Percentiles rank a stretch among this genome's conserved stretches.
phyloP scores from a whole-genome alignment of 371 early-diverging fungal species.

The Mortierella sp. region DNA sequence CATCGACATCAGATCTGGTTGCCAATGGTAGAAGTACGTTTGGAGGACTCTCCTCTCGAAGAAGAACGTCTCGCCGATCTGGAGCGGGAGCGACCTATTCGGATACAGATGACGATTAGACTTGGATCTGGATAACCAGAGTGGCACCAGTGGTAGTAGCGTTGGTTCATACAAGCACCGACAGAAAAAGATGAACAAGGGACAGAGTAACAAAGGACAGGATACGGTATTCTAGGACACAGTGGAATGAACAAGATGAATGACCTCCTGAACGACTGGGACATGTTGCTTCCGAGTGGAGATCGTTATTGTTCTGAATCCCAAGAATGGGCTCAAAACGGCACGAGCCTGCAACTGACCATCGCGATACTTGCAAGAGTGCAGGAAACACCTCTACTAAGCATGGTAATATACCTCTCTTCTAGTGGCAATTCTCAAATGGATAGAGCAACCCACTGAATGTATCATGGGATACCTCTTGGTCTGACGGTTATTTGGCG shows the following conservation, averaged over 20 bases:
- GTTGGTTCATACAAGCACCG: background rate
- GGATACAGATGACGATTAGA: slow-evolving; percentile 11
- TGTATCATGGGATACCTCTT: background rate
- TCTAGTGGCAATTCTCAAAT: slow-evolving; percentile 86
- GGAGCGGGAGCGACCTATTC: background rate
- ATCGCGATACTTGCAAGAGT: too few relatives aligned
- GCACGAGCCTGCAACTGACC: too few relatives aligned
- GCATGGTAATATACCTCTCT: slow-evolving; percentile 18
- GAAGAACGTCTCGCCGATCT: slow-evolving; percentile 11
- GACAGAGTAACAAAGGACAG: background rate
- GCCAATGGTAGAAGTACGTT: background rate
- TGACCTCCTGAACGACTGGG: slow-evolving; percentile 39
- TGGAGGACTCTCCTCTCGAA: slow-evolving; percentile 8
- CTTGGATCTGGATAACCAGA: slow-evolving; percentile 10
- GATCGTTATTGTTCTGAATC: slow-evolving; percentile 25
- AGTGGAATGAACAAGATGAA: slow-evolving; percentile 2
- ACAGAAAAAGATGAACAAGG: slow-evolving; percentile 3
- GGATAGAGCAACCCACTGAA: slow-evolving; percentile 97
- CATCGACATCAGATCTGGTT: background rate
- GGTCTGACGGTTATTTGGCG: slow-evolving; percentile 11
- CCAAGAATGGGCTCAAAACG: slow-evolving; percentile 9
- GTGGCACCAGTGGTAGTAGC: too few relatives aligned
- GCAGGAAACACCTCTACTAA: too few relatives aligned
- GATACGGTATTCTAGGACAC: background rate
- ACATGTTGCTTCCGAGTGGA: slow-evolving; percentile 23